Evolutionary conservation across 139 green algal genomes (phyloP).

Genomic region (Gonium pectorale): DNA sequence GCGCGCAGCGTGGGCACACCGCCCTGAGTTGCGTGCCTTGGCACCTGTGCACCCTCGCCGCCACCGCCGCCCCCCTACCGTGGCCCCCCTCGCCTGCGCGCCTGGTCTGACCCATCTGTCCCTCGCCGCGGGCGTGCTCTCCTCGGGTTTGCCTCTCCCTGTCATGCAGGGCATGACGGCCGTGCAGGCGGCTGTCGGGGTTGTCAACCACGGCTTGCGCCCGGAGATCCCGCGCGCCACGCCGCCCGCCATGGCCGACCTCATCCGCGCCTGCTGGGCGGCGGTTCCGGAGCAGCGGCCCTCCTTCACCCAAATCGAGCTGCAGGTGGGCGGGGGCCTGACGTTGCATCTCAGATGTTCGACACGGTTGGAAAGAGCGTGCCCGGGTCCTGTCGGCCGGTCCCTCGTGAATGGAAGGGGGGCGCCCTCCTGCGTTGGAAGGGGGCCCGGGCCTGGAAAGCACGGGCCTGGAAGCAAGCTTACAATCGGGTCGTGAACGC

Average conservation of each 20-base stretch:
- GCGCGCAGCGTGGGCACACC: too few relatives aligned
- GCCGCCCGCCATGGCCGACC: slow-evolving; percentile 52
- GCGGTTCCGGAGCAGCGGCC: slow-evolving; percentile 71
- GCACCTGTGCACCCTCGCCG: background rate
- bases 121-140: background rate
- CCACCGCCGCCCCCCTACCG: background rate
- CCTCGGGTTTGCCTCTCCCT: background rate
- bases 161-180: slow-evolving; percentile 41
- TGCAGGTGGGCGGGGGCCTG: slow-evolving; percentile 1
- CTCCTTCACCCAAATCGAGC: slow-evolving; percentile 57
- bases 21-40: too few relatives aligned
- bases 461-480: too few relatives aligned
- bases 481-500: too few relatives aligned
- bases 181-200: slow-evolving; percentile 71
- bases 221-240: slow-evolving; percentile 66
- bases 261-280: slow-evolving; percentile 75
- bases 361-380: too few relatives aligned
- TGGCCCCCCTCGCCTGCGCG: background rate
- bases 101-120: background rate
- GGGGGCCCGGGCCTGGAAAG: too few relatives aligned
- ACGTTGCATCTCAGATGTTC: too few relatives aligned
- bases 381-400: too few relatives aligned
- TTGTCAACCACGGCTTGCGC: slow-evolving; percentile 66
- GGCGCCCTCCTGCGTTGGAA: too few relatives aligned
- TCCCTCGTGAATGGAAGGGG: too few relatives aligned